Evolutionary conservation across 352 stramenopile genomes (phyloP), one percentile per base, ranked within the genome.

Genomic region (Discostella stelligera): DNA sequence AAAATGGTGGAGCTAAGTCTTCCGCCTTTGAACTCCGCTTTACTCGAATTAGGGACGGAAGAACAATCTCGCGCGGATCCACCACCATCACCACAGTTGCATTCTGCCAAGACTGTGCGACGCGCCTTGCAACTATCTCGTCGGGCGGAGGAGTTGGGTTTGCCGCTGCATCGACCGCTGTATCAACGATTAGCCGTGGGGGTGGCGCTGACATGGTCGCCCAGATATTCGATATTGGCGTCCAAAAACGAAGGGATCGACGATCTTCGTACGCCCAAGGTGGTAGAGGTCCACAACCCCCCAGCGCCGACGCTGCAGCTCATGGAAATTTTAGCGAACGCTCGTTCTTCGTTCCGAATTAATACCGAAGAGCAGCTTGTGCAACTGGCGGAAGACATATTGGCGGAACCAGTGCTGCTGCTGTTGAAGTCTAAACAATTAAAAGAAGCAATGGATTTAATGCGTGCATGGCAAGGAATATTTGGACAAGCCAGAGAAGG

Each of bases 141-240:
- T 49, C 74, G 74, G n/a, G 74, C 66, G 4, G 74, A 72, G 39
- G 74, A 81, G 58, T 53, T 81, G 52, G 74, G 66, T 49, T 55
- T 81, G 65, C 61, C 66, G 3, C 39, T 72, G 54, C 74, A 81
- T 41, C 56, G 50, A 55, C 74, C 74, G 0, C 44, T 81, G 27
- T 81, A 81, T 69, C 66, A 66, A 66, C 59, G 66, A 50, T 61
- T 81, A 44, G 74, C 74, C 6, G 53, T 73, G 41, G 67, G 74
- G 13, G 59, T 81, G n/a, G 66, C 73, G 21, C 27, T 77, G 5
- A 76, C 74, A 9, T 77, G 44, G 18, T 30, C 25, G 23, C n/a
- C 49, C 21, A 11, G 25, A 21, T 62, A 44, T 44, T 44, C 37
- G 37, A 14, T 10, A 30, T 20, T 27, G 23, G n/a, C 6, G 16